phyloP scores from a whole-genome alignment of 2,329 filamentous ascomycete species.

The Lecanoromycetidae sp. region DNA sequence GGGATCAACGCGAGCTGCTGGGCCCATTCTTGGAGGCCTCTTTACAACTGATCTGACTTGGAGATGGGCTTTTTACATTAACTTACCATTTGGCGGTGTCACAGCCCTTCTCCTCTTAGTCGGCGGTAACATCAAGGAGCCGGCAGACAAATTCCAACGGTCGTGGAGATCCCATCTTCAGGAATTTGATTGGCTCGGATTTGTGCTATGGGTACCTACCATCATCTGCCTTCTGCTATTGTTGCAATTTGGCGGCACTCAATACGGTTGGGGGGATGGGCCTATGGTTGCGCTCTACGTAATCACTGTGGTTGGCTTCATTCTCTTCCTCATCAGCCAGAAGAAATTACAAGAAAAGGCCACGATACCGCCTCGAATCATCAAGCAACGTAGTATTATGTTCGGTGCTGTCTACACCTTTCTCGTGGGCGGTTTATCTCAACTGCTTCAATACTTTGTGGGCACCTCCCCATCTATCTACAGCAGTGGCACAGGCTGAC shows the following conservation, averaged over 20 bases:
- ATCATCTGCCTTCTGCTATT: constrained; percentile 50
- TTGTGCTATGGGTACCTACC: constrained; percentile 46
- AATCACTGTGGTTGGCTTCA: constrained; percentile 19
- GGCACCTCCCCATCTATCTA: background rate
- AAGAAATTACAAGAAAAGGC: constrained; percentile 21
- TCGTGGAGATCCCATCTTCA: constrained; percentile 18
- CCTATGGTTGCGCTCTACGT: constrained; percentile 25
- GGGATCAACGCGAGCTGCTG: constrained; percentile 19
- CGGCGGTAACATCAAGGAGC: constrained; percentile 23
- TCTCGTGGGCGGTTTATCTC: constrained; percentile 11
- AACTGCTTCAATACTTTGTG: constrained; percentile 15
- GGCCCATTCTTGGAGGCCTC: constrained; percentile 19
- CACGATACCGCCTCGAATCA: constrained; percentile 22
- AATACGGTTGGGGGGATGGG: constrained; percentile 21
- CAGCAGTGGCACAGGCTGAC: constrained; percentile 11
- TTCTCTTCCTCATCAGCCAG: constrained; percentile 21
- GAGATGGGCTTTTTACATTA: constrained; percentile 19
- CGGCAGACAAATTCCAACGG: background rate
- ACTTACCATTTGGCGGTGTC: constrained; percentile 28
- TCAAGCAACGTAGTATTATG: constrained; percentile 33
- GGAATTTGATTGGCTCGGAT: constrained; percentile 45
- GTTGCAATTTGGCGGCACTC: constrained; percentile 29
- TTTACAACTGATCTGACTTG: constrained; percentile 20
- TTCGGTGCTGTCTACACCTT: constrained; percentile 32
- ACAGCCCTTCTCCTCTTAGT: constrained; percentile 35